Evolutionary conservation across 345 rosid species (phyloP).

Genomic region (Gossypium anomalum): DNA sequence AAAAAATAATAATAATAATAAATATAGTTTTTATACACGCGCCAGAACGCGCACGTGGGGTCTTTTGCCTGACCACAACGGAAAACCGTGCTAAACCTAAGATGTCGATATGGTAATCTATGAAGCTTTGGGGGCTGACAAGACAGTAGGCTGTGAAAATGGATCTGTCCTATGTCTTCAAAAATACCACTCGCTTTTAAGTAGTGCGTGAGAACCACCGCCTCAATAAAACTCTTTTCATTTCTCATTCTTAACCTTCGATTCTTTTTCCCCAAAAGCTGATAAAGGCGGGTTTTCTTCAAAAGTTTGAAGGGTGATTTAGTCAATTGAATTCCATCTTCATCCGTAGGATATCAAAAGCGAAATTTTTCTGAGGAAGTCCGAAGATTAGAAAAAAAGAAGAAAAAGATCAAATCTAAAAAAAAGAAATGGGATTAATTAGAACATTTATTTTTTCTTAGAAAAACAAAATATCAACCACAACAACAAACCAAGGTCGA

Average conservation of each 20-base stretch:
- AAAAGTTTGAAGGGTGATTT: neutral
- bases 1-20: too few relatives aligned
- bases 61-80: conserved; percentile 7
- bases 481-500: conserved; percentile 14
- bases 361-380: conserved; percentile 16
- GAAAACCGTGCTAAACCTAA: conserved; percentile 1
- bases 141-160: conserved; percentile 9
- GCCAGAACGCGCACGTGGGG: conserved; percentile 13
- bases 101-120: neutral
- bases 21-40: neutral
- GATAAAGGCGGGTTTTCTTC: neutral
- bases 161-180: neutral
- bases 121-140: conserved; percentile 1
- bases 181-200: conserved; percentile 9
- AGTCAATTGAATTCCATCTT: conserved; percentile 12
- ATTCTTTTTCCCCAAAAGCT: neutral
- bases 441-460: conserved; percentile 17
- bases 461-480: conserved; percentile 8
- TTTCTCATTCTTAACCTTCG: conserved; percentile 17
- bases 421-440: conserved; percentile 7
- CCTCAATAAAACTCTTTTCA: neutral
- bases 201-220: conserved; percentile 8
- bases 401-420: conserved; percentile 2
- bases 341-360: conserved; percentile 16
- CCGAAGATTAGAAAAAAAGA: conserved; percentile 8